A percentile compares a stretch with the other conserved stretches of the same genome.
Evolutionary conservation across 2,329 filamentous ascomycete genomes (phyloP).

Genomic region (Penicillium frequentans): DNA sequence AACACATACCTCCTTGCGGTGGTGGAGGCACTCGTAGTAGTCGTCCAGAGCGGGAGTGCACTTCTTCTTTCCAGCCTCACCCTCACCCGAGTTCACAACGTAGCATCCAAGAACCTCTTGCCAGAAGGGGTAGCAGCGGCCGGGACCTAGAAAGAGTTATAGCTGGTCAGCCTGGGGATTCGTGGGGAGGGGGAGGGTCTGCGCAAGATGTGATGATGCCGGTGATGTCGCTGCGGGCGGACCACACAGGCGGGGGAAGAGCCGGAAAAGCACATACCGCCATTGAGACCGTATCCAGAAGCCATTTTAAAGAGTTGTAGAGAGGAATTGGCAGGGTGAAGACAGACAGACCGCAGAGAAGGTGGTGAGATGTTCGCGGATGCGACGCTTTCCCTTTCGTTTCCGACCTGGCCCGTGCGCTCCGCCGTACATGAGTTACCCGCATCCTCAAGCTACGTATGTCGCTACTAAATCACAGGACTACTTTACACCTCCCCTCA

Average conservation of each 20-base stretch:
- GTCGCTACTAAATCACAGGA: background rate
- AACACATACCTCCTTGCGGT: conserved; percentile 88
- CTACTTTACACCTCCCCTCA: background rate
- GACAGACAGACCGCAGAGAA: conserved; percentile 23
- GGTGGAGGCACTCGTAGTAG: conserved; percentile 98
- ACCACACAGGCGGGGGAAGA: conserved; percentile 1
- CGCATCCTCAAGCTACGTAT: conserved; percentile 15
- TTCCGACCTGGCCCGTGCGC: conserved; percentile 32
- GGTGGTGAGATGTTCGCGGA: conserved; percentile 27
- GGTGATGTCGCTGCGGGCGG: conserved; percentile 9
- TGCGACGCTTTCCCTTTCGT: conserved; percentile 34
- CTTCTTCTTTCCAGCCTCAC: conserved; percentile 83
- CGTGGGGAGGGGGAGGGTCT: conserved; percentile 15
- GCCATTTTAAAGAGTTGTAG: conserved; percentile 42
- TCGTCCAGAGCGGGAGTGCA: conserved; percentile 85
- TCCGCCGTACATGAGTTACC: conserved; percentile 26
- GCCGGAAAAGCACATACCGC: conserved; percentile 42
- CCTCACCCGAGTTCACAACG: conserved; percentile 82
- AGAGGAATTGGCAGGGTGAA: conserved; percentile 20
- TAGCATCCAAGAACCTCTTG: conserved; percentile 99
- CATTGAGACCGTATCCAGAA: conserved; percentile 56
- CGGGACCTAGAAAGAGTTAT: conserved; percentile 53
- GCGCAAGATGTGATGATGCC: conserved; percentile 18
- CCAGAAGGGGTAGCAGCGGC: conserved; percentile 98
- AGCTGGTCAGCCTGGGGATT: conserved; percentile 24